phyloP scores from a whole-genome alignment of 2,329 filamentous ascomycete genomes.

The Clonostachys rosea region DNA sequence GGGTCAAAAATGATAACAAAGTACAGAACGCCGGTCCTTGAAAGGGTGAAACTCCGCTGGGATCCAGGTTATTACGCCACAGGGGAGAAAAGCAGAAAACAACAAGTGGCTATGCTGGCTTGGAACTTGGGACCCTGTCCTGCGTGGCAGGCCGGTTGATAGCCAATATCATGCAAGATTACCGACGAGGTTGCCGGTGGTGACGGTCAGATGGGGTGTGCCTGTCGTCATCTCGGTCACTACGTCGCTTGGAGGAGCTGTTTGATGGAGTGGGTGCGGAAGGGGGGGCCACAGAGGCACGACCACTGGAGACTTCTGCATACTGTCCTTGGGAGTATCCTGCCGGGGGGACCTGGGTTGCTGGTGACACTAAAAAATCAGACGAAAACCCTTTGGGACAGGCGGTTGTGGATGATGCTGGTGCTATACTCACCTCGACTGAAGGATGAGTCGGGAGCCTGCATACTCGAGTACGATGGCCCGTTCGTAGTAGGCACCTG shows the following conservation, averaged over 20 bases:
- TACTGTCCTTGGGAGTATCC: constrained; percentile 37
- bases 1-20: background rate
- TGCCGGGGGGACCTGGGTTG: constrained; percentile 10
- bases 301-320: constrained; percentile 37
- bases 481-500: constrained; percentile 25
- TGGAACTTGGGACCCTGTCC: too few relatives aligned
- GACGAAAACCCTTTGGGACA: constrained; percentile 10
- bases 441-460: constrained; percentile 48
- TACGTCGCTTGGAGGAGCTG: constrained; percentile 28
- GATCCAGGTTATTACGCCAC: too few relatives aligned
- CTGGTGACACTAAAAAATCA: constrained; percentile 49
- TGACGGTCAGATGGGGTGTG: constrained; percentile 27
- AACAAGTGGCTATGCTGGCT: constrained; percentile 6
- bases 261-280: constrained; percentile 19
- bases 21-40: constrained; percentile 2
- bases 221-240: constrained; percentile 35
- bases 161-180: constrained; percentile 5
- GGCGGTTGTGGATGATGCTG: constrained; percentile 4
- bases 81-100: constrained; percentile 8
- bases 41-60: constrained; percentile 1
- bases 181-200: constrained; percentile 30
- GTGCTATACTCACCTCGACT: constrained; percentile 56
- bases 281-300: constrained; percentile 29
- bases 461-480: constrained; percentile 30
- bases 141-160: too few relatives aligned